Evolutionary conservation across 805 yeast genomes (phyloP), one percentile per base, ranked within the genome.

Genomic region (Lipomyces anomalus): DNA sequence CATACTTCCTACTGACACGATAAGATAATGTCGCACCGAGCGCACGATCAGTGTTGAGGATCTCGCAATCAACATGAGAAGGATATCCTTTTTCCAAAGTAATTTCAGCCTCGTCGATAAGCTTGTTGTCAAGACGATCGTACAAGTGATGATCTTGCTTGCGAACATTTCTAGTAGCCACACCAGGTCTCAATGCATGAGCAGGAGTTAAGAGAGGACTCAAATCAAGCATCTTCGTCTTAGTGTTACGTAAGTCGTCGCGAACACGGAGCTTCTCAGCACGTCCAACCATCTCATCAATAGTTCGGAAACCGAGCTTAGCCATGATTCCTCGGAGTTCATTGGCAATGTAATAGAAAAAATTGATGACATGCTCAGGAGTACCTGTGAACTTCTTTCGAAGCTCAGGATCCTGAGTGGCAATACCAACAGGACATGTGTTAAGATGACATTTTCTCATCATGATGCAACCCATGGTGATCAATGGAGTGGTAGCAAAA

Each of bases 361-460:
- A 92, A 75, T 90, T 90, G 68, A 90, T 89, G 48, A 90, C 97
- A 63, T 90, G 97, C 70, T 90, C 98, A 42, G 98, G 98, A 41
- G 96, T 89, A 63, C 98, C 98, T 61, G 78, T 74, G 70, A 90
- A 90, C 68, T 90, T 92, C 69, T 78, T 78, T 69, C 98, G 79
- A 57, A 90, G 75, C 56, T 80, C 86, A 17, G 97, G 97, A 66
- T 90, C 97, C 69, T 92, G 98, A 24, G 98, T 90, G 38, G 98
- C 98, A 71, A 90, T 85, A 70, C 98, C 98, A 40, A 90, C 98
- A 23, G 98, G 96, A 69, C 98, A 90, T 33, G 95, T 79, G 70
- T 86, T 85, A 49, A 85, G 72, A 66, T 90, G 97, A 64, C 97
- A 86, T 73, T 84, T 86, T 69, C 95, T 78, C 84, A 89, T 83